Evolutionary conservation across 768 basidiomycete species (phyloP).

Genomic region (Collybiopsis luxurians): DNA sequence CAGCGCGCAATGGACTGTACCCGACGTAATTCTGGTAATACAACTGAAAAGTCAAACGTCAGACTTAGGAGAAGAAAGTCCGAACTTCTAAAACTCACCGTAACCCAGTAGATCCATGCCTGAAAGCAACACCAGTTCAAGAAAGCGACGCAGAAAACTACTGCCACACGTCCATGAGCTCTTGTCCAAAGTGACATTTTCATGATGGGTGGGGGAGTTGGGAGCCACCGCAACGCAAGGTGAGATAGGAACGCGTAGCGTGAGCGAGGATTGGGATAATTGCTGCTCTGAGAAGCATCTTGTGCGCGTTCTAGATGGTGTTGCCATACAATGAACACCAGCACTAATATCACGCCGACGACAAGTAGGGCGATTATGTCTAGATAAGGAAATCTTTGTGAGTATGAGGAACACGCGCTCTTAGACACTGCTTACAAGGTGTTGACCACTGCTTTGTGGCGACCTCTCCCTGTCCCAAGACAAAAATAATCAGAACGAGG

Average conservation of each 20-base stretch:
- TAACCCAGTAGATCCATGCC: slow-evolving; percentile 43
- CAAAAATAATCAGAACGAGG: slow-evolving; percentile 69
- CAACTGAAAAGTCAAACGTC: slow-evolving; percentile 34
- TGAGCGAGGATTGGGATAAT: neutral
- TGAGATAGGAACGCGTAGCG: neutral
- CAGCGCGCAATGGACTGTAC: slow-evolving; percentile 55
- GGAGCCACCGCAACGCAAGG: neutral
- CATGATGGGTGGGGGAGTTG: slow-evolving; percentile 61
- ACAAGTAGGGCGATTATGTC: slow-evolving; percentile 75
- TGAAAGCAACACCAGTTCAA: slow-evolving; percentile 60
- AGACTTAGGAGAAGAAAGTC: neutral
- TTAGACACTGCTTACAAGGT: slow-evolving; percentile 14
- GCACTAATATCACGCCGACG: slow-evolving; percentile 54
- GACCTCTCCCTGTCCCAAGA: slow-evolving; percentile 63
- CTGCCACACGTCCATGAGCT: slow-evolving; percentile 60
- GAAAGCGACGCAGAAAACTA: slow-evolving; percentile 61
- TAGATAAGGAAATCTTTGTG: slow-evolving; percentile 2
- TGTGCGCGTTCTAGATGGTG: slow-evolving; percentile 49
- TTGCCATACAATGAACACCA: slow-evolving; percentile 66
- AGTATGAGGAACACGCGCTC: neutral
- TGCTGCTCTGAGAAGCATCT: neutral
- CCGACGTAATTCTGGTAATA: slow-evolving; percentile 69
- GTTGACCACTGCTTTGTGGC: slow-evolving; percentile 63
- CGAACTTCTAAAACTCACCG: slow-evolving; percentile 17
- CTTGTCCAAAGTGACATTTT: slow-evolving; percentile 59